Evolutionary conservation across 2,329 filamentous ascomycete genomes (phyloP), one percentile per base, ranked within the genome.

Genomic region (Trichoderma gracile): DNA sequence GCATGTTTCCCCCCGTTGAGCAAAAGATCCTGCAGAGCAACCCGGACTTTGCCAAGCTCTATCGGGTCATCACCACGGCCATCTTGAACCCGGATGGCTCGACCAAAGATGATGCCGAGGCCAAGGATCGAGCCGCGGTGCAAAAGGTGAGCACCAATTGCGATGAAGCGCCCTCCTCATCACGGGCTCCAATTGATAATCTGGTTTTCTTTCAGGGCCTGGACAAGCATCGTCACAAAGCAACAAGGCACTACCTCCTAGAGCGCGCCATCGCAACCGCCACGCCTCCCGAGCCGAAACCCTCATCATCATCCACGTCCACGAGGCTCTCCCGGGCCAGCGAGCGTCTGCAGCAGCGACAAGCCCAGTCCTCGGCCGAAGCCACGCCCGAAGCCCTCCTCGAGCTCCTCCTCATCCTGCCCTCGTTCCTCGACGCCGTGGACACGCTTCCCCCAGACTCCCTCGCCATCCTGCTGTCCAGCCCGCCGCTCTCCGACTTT

Each of bases 1-100:
- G 50, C 62, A 87, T 88, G 84, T 74, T 88, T 2, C 86, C 86
- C 0, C 85, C 84, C 0, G 74, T 88, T 9, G 85, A 88, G 21
- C 78, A 82, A 9, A 69, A 79, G 0, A 76, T 88, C 19, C 73
- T 89, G 1, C 73, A 80, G 59, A 79, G 78, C 65, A 88, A 89
- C 67, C 86, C 86, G 0, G 80, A 84, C 23, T 89, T 89, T 69
- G 82, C 83, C n/a, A 77, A 78, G 40, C 78, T 89, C 5, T 85
- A 88, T 73, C 78, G 75, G 17, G 83, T 79, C 14, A 77, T 89
- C 52, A 84, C 82, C 7, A 81, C 78, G 1, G 78, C 78, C 2
- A 73, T 87, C 27, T 78, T 89, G 5, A 85, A 86, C 67, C 74
- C 81, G 0, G 83, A 88, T 73, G 85, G 83, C 2, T 85, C 86